phyloP scores from a whole-genome alignment of 441 rosid species.

The Erodium trifolium region DNA sequence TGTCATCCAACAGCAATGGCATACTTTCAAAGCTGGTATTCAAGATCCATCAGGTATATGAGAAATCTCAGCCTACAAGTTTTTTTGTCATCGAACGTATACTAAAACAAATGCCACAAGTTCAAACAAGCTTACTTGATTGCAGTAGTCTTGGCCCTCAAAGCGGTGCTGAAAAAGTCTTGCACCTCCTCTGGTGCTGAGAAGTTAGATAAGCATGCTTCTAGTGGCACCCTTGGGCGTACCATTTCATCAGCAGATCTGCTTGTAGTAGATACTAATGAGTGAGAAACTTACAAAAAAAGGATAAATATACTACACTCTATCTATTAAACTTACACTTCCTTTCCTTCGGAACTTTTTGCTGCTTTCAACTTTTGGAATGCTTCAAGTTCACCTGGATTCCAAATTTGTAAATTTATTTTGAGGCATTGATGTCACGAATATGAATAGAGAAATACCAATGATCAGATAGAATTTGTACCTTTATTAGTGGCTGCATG shows the following conservation, averaged over 20 bases:
- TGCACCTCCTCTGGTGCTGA: conserved; percentile 72
- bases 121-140: conserved; percentile 46
- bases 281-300: conserved; percentile 18
- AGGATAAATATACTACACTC: conserved; percentile 18
- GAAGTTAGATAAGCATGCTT: conserved; percentile 82
- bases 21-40: background rate
- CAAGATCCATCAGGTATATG: background rate
- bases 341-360: conserved; percentile 52
- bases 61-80: background rate
- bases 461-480: conserved; percentile 11
- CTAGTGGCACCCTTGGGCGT: conserved; percentile 91
- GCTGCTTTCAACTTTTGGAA: conserved; percentile 55
- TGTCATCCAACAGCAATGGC: too few species aligned
- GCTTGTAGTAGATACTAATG: conserved; percentile 28
- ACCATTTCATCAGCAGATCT: conserved; percentile 67
- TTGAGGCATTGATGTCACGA: background rate
- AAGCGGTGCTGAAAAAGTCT: conserved; percentile 83
- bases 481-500: conserved; percentile 85
- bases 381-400: conserved; percentile 65
- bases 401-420: conserved; percentile 21
- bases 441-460: background rate
- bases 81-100: background rate
- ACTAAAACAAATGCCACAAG: background rate
- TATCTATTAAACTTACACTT: conserved; percentile 45
- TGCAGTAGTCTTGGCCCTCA: conserved; percentile 78